phyloP scores from a whole-genome alignment of 345 rosid genomes.

The Linum lewisii region DNA sequence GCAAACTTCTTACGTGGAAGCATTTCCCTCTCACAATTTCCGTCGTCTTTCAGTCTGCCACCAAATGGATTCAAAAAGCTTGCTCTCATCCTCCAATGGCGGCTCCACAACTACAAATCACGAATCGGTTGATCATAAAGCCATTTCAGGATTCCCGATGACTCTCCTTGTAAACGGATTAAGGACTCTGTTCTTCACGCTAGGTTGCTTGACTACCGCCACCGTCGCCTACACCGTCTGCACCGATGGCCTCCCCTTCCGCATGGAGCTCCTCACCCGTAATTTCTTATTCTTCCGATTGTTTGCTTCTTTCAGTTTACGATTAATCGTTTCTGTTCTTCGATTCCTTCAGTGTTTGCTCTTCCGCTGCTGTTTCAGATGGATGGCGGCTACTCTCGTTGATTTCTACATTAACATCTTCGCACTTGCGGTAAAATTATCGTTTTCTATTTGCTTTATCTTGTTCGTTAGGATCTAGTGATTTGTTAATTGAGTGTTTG shows the following conservation, averaged over 20 bases:
- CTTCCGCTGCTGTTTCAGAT: not conserved
- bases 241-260: not conserved
- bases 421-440: not conserved
- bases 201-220: not conserved
- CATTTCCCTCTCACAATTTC: not conserved
- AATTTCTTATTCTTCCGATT: not conserved
- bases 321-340: not conserved
- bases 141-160: not conserved
- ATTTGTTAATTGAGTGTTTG: not conserved
- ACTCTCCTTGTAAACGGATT: not conserved
- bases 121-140: not conserved
- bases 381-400: conserved; percentile 1
- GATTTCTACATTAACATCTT: conserved; percentile 1
- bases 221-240: not conserved
- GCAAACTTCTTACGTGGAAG: not conserved
- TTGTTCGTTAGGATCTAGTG: not conserved
- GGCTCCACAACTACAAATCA: not conserved
- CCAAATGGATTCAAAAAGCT: not conserved
- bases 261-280: not conserved
- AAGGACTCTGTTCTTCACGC: not conserved
- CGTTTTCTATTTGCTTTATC: not conserved
- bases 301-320: not conserved
- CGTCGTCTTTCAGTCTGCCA: not conserved
- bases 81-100: not conserved
- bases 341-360: not conserved